phyloP scores from a whole-genome alignment of 2,329 filamentous ascomycete species.

The Colletotrichum musicola region DNA sequence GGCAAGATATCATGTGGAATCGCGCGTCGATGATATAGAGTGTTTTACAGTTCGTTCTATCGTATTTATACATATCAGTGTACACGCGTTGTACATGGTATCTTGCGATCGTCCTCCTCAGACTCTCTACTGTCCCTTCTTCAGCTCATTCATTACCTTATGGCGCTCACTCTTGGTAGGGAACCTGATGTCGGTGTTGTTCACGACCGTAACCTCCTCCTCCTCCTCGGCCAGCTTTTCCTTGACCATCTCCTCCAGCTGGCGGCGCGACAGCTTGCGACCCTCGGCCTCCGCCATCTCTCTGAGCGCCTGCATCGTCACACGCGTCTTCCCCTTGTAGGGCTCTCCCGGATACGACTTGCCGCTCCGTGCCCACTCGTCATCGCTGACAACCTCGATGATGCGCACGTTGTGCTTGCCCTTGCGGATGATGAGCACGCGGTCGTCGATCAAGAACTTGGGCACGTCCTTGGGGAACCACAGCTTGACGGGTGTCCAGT shows the following conservation, averaged over 20 bases:
- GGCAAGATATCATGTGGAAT: neutral
- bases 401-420: slow-evolving; percentile 74
- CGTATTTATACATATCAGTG: slow-evolving; percentile 30
- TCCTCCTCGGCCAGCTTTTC: slow-evolving; percentile 41
- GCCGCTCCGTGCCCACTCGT: slow-evolving; percentile 64
- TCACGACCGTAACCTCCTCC: slow-evolving; percentile 48
- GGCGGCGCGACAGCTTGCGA: slow-evolving; percentile 43
- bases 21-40: neutral
- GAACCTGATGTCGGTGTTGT: slow-evolving; percentile 57
- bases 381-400: slow-evolving; percentile 69
- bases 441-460: slow-evolving; percentile 71
- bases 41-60: slow-evolving; percentile 34
- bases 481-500: slow-evolving; percentile 72
- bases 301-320: slow-evolving; percentile 54
- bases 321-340: slow-evolving; percentile 61
- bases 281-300: slow-evolving; percentile 50
- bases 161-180: slow-evolving; percentile 43
- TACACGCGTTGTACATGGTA: slow-evolving; percentile 36
- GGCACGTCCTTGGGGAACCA: slow-evolving; percentile 69
- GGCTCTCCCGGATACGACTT: slow-evolving; percentile 66
- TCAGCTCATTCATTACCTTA: slow-evolving; percentile 15
- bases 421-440: slow-evolving; percentile 70
- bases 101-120: slow-evolving; percentile 2
- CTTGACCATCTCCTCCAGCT: slow-evolving; percentile 47
- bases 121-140: slow-evolving; percentile 11